Conservation (phyloP, 169 alveolate genomes). For the Besnoitia besnoiti region DNA sequence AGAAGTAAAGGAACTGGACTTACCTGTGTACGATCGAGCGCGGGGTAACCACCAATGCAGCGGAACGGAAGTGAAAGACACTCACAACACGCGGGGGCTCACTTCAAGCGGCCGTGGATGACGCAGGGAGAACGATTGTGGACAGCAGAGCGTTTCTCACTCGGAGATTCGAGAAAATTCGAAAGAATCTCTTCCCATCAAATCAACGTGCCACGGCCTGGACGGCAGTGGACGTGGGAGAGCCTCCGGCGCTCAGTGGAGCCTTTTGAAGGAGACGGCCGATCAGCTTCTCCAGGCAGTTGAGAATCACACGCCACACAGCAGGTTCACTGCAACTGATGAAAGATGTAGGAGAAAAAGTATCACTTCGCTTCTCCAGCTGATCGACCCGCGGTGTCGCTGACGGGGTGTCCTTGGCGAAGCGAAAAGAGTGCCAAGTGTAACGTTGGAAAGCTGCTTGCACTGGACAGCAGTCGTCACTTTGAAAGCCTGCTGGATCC, state of each 20-base stretch:
- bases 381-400: background rate
- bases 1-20: background rate
- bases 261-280: background rate
- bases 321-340: background rate
- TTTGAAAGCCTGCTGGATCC: background rate
- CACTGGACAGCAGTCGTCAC: background rate
- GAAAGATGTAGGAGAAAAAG: background rate
- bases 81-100: background rate
- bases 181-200: background rate
- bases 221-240: background rate
- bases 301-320: background rate
- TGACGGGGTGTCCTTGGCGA: conserved; percentile 6
- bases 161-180: no score
- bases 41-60: background rate
- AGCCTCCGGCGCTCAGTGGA: background rate
- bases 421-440: background rate
- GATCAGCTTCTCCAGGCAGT: background rate
- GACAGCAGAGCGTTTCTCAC: no score
- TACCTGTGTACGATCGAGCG: background rate
- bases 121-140: background rate
- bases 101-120: background rate
- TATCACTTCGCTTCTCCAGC: background rate
- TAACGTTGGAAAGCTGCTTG: no score
- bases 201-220: background rate
- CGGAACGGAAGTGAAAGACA: background rate